Conservation (phyloP, 139 green algal species). For the Volvox africanus region DNA sequence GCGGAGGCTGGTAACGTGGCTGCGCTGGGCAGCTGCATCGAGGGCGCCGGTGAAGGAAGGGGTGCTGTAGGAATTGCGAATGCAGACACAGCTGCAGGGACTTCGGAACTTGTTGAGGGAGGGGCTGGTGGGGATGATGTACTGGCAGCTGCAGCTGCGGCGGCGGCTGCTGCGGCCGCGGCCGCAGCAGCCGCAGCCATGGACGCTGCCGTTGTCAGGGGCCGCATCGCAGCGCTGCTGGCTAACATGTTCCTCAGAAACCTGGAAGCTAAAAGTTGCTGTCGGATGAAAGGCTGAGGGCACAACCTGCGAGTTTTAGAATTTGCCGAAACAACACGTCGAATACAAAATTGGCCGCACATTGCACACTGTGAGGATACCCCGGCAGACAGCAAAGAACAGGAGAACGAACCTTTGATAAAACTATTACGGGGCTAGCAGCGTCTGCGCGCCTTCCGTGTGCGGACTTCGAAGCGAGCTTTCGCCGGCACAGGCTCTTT, state of each 20-base stretch:
- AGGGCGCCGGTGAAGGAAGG: background rate
- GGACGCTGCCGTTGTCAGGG: background rate
- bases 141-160: background rate
- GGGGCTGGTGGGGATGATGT: background rate
- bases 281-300: too few species aligned
- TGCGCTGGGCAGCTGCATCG: background rate
- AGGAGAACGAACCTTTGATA: too few species aligned
- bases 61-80: background rate
- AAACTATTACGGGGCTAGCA: too few species aligned
- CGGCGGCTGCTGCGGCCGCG: slow-evolving; percentile 16
- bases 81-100: background rate
- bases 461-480: too few species aligned
- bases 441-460: too few species aligned
- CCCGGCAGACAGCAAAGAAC: too few species aligned
- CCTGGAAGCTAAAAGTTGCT: too few species aligned
- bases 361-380: too few species aligned
- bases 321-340: too few species aligned
- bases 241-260: slow-evolving; percentile 4
- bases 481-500: too few species aligned
- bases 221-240: background rate
- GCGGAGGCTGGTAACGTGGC: background rate
- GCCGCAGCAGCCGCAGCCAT: slow-evolving; percentile 18
- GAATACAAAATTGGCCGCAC: too few species aligned
- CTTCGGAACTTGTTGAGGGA: background rate
- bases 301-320: too few species aligned